Base-by-base conservation (phyloP, 2,329 filamentous ascomycete species). In the Aspergillus felis region DNA sequence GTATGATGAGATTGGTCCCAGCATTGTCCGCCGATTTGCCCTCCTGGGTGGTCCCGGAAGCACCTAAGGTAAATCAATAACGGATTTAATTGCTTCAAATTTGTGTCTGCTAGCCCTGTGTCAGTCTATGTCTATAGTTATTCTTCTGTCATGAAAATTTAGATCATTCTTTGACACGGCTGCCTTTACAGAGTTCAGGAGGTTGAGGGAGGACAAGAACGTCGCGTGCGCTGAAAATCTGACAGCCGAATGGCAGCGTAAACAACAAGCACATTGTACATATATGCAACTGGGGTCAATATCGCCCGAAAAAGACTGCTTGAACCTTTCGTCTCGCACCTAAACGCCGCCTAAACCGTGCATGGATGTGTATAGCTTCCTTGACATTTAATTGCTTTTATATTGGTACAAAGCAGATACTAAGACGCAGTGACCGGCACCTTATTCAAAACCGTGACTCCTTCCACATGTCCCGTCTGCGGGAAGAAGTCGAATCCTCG, bases 401-500 rank as follows among this genome's bases (percentile, higher is more conserved):
- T 27, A 25, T 14, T n/a, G 24, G 24, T 27, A 47, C 44, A 44
- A 14, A 52, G 35, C 29, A 20, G 42, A 46, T 28, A 52, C 47
- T 38, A 57, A 32, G 51, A 57, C 41, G 54, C 51, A 49, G 64
- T 61, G 50, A 63, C 64, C 25, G 61, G 57, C 50, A 70, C 71
- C 46, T 73, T 72, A 63, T 78, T 81, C 71, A 87, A 70, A 52
- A 87, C 80, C 50, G 84, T 85, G 55, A 87, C 82, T 14, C 84
- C 83, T 69, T 88, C 85, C 1, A 88, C 85, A 79, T 88, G 85
- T 7, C 84, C 82, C 29, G 85, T 88, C 74, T 97, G 93, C 12
- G 94, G 94, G 76, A 99, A 99, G 75, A 99, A 97, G 72, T 99
- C 94, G 70, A 97, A 97, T 0, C 93, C 94, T 50, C 89, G 82